phyloP scores from a whole-genome alignment of 768 basidiomycete species.

The Flagelloscypha sp. region DNA sequence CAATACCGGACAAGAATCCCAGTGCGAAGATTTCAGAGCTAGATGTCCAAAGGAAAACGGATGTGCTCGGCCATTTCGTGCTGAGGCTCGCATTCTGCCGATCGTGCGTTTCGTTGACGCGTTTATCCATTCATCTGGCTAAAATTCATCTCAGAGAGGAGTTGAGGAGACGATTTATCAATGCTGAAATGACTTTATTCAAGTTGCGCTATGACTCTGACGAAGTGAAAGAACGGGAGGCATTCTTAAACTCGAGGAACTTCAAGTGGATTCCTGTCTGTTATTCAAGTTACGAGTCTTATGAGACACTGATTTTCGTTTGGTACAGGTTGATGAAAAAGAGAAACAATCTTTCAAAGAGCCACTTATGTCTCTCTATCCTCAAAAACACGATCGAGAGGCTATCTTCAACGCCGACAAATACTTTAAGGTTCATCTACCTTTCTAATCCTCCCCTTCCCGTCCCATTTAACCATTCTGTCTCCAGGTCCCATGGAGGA shows the following conservation, averaged over 20 bases:
- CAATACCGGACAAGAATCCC: no score
- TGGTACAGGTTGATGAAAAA: constrained; percentile 40
- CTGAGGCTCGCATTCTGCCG: constrained; percentile 91
- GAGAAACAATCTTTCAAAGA: constrained; percentile 45
- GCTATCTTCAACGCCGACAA: constrained; percentile 39
- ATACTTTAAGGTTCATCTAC: constrained; percentile 64
- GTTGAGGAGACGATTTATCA: constrained; percentile 77
- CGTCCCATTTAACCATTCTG: background rate
- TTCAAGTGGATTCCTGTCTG: constrained; percentile 60
- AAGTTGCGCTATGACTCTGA: constrained; percentile 70
- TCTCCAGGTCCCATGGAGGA: constrained; percentile 86
- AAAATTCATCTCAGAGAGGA: constrained; percentile 59
- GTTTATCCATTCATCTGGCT: background rate
- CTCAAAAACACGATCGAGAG: constrained; percentile 26
- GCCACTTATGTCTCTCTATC: constrained; percentile 44
- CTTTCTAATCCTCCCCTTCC: background rate
- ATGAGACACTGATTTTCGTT: constrained; percentile 5
- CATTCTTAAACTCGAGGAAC: constrained; percentile 56
- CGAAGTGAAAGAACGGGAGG: constrained; percentile 43
- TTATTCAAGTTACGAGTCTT: constrained; percentile 5
- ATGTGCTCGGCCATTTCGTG: constrained; percentile 91
- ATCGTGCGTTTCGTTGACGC: constrained; percentile 56
- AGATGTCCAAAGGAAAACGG: constrained; percentile 64
- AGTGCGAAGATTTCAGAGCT: constrained; percentile 38
- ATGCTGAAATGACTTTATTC: constrained; percentile 83